Evolutionary conservation across 495 filamentous ascomycete species (phyloP).

Genomic region (Podospora sp.): DNA sequence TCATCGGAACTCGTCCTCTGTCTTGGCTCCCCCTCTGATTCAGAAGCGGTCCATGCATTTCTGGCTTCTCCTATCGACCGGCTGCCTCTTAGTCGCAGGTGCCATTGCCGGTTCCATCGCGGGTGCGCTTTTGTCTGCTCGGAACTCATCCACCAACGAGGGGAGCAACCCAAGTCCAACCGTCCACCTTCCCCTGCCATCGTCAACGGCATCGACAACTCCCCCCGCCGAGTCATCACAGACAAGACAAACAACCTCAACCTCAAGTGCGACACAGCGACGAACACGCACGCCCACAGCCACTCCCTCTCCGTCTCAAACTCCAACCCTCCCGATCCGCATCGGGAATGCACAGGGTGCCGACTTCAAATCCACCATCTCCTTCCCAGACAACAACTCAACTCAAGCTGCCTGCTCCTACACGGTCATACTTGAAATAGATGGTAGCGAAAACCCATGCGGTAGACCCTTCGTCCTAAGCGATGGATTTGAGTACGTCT

Average conservation of each 20-base stretch:
- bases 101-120: neutral
- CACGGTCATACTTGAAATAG: neutral
- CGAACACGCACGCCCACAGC: neutral
- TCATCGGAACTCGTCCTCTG: neutral
- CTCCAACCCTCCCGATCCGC: neutral
- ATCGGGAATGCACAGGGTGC: neutral
- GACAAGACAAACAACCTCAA: neutral
- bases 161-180: too few relatives aligned
- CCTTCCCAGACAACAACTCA: neutral
- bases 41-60: neutral
- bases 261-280: neutral
- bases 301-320: neutral
- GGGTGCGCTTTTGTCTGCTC: neutral
- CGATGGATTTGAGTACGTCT: neutral
- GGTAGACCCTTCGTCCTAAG: neutral
- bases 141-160: too few relatives aligned
- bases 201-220: too few relatives aligned
- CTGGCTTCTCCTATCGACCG: neutral
- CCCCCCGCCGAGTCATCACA: neutral
- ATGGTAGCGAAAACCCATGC: neutral
- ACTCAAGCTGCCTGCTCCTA: neutral
- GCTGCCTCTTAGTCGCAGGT: neutral
- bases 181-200: too few relatives aligned
- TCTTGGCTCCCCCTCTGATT: neutral
- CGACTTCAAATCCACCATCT: neutral